Evolutionary conservation across 1,284 basidiomycete species (phyloP).

Genomic region (Heimioporus punctisporus): DNA sequence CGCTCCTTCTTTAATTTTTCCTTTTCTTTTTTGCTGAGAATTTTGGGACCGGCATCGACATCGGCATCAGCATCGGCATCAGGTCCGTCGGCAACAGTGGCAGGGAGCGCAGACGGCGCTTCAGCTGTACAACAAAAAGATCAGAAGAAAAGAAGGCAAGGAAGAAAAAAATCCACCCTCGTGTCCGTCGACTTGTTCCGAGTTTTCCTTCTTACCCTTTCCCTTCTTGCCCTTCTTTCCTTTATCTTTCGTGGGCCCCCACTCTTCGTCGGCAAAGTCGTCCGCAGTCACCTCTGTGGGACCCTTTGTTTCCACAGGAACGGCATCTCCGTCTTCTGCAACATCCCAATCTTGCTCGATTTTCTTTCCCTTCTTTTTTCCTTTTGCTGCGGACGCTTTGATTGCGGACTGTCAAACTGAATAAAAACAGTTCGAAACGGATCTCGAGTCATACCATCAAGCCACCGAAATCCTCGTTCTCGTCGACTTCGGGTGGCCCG

Average conservation of each 20-base stretch:
- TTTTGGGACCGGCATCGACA: constrained; percentile 42
- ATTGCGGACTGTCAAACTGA: constrained; percentile 47
- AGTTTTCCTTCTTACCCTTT: constrained; percentile 50
- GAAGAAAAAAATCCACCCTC: constrained; percentile 30
- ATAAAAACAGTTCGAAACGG: neutral
- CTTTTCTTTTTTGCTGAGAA: constrained; percentile 92
- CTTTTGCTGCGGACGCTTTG: constrained; percentile 54
- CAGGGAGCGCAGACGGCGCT: constrained; percentile 14
- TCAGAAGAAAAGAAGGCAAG: constrained; percentile 7
- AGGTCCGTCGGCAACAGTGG: constrained; percentile 25
- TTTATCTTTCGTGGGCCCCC: constrained; percentile 60
- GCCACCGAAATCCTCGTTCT: constrained; percentile 78
- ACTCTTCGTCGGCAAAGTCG: constrained; percentile 70
- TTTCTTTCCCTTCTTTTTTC: constrained; percentile 69
- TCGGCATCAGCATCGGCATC: constrained; percentile 32
- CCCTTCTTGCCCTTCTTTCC: constrained; percentile 51
- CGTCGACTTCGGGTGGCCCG: constrained; percentile 54
- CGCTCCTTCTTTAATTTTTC: constrained; percentile 94
- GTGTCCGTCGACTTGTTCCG: constrained; percentile 42
- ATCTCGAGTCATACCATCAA: constrained; percentile 67
- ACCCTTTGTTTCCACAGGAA: no score
- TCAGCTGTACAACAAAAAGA: constrained; percentile 20
- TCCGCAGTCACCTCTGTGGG: constrained; percentile 48
- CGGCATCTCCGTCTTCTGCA: no score
- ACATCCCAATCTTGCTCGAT: no score